Percentiles rank a stretch among this genome's conserved stretches.
Evolutionary conservation across 768 basidiomycete species (phyloP).

Genomic region (Dentipellis fragilis): DNA sequence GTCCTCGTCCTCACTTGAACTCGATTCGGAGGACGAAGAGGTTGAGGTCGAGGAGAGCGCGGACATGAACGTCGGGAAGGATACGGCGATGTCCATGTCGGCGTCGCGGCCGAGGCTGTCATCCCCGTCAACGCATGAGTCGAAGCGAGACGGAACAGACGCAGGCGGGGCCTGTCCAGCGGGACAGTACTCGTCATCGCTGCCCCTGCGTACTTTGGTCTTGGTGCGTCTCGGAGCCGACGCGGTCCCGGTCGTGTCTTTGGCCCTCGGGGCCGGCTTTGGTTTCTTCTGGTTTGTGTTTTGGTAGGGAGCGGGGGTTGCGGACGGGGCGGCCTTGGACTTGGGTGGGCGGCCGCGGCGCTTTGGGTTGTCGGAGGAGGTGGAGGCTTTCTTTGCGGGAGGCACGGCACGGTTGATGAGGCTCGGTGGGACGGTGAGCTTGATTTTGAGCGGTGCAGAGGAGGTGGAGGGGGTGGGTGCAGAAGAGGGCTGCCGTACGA

Average conservation of each 20-base stretch:
- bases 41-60: conserved; percentile 15
- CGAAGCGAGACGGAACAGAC: conserved; percentile 4
- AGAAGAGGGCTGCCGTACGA: conserved; percentile 1
- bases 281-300: conserved; percentile 4
- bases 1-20: conserved; percentile 15
- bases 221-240: background rate
- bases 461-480: conserved; percentile 2
- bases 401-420: conserved; percentile 10
- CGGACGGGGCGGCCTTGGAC: background rate
- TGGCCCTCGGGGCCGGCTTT: conserved; percentile 7
- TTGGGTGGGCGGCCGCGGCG: conserved; percentile 6
- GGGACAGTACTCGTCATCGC: conserved; percentile 3
- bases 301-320: background rate
- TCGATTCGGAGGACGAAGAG: conserved; percentile 20
- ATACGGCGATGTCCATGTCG: conserved; percentile 4
- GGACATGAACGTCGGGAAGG: conserved; percentile 13
- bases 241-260: conserved; percentile 11
- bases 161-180: conserved; percentile 3
- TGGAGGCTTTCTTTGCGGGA: background rate
- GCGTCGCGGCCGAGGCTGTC: background rate
- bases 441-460: conserved; percentile 13
- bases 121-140: background rate
- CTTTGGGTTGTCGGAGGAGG: conserved; percentile 3
- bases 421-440: conserved; percentile 13
- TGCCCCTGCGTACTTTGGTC: background rate